phyloP scores from a whole-genome alignment of 2,329 filamentous ascomycete species.

The Xenoacremonium recifei region DNA sequence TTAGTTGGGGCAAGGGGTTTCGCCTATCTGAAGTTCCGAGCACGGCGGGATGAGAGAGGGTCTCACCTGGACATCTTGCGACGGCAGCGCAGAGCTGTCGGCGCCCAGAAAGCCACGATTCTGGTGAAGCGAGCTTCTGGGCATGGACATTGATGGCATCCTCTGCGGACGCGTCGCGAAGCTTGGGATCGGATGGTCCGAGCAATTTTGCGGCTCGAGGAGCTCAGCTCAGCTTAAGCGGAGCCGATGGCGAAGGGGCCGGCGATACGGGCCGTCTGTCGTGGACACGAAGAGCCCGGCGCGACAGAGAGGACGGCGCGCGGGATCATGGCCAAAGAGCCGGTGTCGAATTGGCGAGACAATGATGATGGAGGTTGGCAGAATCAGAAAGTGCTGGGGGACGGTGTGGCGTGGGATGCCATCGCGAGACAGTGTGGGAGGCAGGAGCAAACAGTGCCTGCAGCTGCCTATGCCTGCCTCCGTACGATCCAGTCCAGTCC shows the following conservation, averaged over 20 bases:
- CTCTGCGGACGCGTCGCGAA: slow-evolving; percentile 19
- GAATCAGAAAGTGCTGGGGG: slow-evolving; percentile 13
- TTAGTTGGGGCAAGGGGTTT: slow-evolving; percentile 12
- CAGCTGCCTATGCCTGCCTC: too few species aligned
- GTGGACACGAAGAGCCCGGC: slow-evolving; percentile 16
- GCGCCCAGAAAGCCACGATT: slow-evolving; percentile 52
- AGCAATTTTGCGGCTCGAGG: slow-evolving; percentile 8
- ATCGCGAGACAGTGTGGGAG: slow-evolving; percentile 23
- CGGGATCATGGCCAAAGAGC: slow-evolving; percentile 18
- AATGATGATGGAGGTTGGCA: slow-evolving; percentile 15
- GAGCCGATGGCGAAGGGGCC: slow-evolving; percentile 5
- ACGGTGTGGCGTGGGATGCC: slow-evolving; percentile 16
- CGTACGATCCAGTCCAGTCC: too few species aligned
- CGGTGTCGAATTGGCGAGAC: slow-evolving; percentile 9
- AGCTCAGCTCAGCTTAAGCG: slow-evolving; percentile 5
- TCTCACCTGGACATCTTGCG: slow-evolving; percentile 48
- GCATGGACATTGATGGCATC: slow-evolving; percentile 31
- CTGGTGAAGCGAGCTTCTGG: slow-evolving; percentile 27
- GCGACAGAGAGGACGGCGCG: slow-evolving; percentile 3
- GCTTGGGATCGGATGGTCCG: slow-evolving; percentile 15
- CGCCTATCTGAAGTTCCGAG: not conserved
- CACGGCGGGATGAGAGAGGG: slow-evolving; percentile 4
- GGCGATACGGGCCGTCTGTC: slow-evolving; percentile 5
- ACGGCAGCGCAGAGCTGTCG: slow-evolving; percentile 50
- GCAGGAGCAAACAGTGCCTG: slow-evolving; percentile 1